Base-by-base conservation (phyloP, 441 rosid species). In the Croton setiger region DNA sequence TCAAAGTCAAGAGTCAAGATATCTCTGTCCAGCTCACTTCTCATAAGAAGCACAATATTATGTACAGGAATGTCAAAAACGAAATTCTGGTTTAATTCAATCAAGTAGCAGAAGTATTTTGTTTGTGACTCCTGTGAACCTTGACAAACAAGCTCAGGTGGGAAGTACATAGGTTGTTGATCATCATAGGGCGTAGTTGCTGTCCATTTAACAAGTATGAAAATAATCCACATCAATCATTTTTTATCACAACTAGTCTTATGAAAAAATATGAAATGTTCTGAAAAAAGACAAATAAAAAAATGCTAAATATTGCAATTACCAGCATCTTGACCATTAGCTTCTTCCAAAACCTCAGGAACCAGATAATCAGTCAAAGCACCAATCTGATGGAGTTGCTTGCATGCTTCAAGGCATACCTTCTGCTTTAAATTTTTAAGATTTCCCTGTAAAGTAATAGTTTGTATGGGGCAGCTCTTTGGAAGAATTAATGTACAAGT, bases 401-500 rank as follows among this genome's bases (percentile, higher is more conserved):
- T 87, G 88, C 98, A 92, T 41, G 97, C 96, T 87, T 93, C 84
- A 57, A 96, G 85, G 74, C 96, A 96, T 58, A 84, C 93, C 79
- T 73, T 82, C 79, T 87, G 85, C 85, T 85, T 93, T 71, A 88
- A 49, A 57, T 31, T 58, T 64, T 74, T 86, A 45, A n/a, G 0
- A 43, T 81, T 59, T 63, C 84, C 97, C 17, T 81, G 61, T 27
- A 80, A 85, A 37, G 4, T 9, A 60, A 89, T 84, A 60, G 75
- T 33, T 63, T 54, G 78, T 27, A 91, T 31, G 31, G 91, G 97
- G 69, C 91, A 93, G 72, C 87, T 81, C 72, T 86, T 91, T 17
- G 99, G 98, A 66, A 92, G 86, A 75, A 81, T 68, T 71, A 96
- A 75, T 41, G 74, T 77, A 69, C 96, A 91, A 47, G 0, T 75